phyloP scores from a whole-genome alignment of 2,329 filamentous ascomycete species.

The Aspergillus jensenii region DNA sequence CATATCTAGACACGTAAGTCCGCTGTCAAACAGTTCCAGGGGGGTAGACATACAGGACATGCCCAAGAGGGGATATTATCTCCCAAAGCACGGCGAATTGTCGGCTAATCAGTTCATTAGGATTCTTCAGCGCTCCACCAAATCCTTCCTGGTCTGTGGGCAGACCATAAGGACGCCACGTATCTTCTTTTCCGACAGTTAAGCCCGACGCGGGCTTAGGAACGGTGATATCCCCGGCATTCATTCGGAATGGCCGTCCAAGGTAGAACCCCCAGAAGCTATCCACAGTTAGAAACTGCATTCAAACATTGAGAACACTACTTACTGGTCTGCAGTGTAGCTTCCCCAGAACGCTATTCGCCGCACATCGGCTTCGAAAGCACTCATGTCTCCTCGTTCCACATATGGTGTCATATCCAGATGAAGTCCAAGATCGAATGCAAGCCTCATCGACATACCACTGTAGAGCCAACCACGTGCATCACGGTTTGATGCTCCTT shows the following conservation, averaged over 20 bases:
- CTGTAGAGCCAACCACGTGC: slow-evolving; percentile 45
- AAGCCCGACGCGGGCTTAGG: slow-evolving; percentile 24
- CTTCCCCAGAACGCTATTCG: slow-evolving; percentile 17
- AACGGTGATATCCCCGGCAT: slow-evolving; percentile 37
- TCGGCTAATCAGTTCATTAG: slow-evolving; percentile 35
- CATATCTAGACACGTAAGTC: slow-evolving; percentile 30
- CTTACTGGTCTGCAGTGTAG: slow-evolving; percentile 17
- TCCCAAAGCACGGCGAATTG: slow-evolving; percentile 45
- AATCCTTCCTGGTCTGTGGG: slow-evolving; percentile 14
- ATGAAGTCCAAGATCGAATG: slow-evolving; percentile 17
- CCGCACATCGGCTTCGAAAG: slow-evolving; percentile 15
- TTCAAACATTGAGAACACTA: slow-evolving; percentile 1
- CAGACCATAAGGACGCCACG: slow-evolving; percentile 25
- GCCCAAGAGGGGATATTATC: slow-evolving; percentile 43
- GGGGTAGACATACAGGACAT: slow-evolving; percentile 36
- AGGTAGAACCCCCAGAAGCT: slow-evolving; percentile 34
- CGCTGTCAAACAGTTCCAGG: neutral
- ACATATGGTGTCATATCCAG: slow-evolving; percentile 18
- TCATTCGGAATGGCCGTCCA: slow-evolving; percentile 37
- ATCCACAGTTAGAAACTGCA: neutral
- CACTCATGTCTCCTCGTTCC: slow-evolving; percentile 16
- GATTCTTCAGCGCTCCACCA: slow-evolving; percentile 26
- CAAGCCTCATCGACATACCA: slow-evolving; percentile 29
- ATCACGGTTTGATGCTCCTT: slow-evolving; percentile 37
- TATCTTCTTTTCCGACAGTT: slow-evolving; percentile 13